Evolutionary conservation across 2,329 filamentous ascomycete species (phyloP), one percentile per base, ranked within the genome.

Genomic region (Cladobotryum protrusum): DNA sequence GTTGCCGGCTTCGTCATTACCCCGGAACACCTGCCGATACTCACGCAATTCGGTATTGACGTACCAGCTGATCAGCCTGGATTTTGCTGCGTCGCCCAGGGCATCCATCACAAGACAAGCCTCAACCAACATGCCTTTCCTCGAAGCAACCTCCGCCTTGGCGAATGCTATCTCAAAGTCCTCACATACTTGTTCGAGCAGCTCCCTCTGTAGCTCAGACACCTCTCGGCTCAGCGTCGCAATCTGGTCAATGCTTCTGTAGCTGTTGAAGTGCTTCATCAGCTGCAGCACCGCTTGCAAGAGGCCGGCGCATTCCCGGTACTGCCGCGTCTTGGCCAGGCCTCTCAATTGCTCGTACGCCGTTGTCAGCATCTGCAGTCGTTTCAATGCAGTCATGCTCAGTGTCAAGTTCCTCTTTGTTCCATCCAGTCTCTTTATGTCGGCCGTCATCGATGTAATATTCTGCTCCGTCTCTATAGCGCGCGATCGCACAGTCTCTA

Each of bases 261-360:
- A 99, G 68, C 89, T 95, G 72, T 96, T 95, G 78, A 99, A 99
- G 71, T 99, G 91, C 58, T 88, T 88, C 87, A 97, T 96, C 42
- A 99, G 83, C 77, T 99, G 93, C 52, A 99, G 81, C 32, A 99
- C 93, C 9, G 93, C 93, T 72, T 96, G 89, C 50, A 99, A 75
- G 52, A 99, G 76, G 61, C 95, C 90, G 14, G 92, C 91, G 64
- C 93, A 97, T 67, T 99, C 93, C 56, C 89, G 79, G 67, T 99
- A 99, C 67, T 99, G 93, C 50, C 92, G 78, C 34, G 87, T 86
- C 68, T 87, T 87, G 57, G 88, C 86, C 57, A 96, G 75, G 3
- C 83, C 87, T 52, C 87, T 81, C 51, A 99, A 77, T 72, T 99
- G 93, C 65, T 97, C 93, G 70, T 97, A 99, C n/a, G 93, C 93